A percentile compares a stretch with the other conserved stretches of the same genome.
Evolutionary conservation across 352 stramenopile genomes (phyloP).

Genomic region (Pythium dissimile): DNA sequence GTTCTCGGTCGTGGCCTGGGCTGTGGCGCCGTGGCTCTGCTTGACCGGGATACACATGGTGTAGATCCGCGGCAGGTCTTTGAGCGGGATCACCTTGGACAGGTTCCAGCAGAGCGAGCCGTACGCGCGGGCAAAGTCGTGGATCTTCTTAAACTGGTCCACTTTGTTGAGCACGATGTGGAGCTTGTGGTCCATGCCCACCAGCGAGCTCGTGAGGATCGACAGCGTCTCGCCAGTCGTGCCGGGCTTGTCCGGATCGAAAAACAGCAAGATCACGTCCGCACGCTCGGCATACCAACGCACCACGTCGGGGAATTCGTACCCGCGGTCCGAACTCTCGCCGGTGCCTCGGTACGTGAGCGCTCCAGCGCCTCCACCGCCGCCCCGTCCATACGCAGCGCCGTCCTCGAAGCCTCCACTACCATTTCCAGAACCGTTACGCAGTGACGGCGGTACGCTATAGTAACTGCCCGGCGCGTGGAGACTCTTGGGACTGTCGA

Average conservation of each 20-base stretch:
- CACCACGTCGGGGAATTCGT: conserved; percentile 97
- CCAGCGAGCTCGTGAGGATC: conserved; percentile 95
- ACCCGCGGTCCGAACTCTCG: conserved; percentile 86
- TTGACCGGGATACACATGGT: conserved; percentile 98
- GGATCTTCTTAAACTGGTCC: conserved; percentile 97
- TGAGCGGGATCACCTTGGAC: conserved; percentile 97
- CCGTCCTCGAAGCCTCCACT: conserved; percentile 13
- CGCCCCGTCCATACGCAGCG: not conserved
- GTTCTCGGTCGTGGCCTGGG: conserved; percentile 45
- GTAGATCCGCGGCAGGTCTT: conserved; percentile 99
- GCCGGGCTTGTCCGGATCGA: conserved; percentile 99
- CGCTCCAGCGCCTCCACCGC: conserved; percentile 1
- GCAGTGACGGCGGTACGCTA: conserved; percentile 29
- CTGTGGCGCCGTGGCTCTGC: conserved; percentile 42
- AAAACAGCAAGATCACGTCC: conserved; percentile 99
- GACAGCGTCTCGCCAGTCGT: conserved; percentile 99
- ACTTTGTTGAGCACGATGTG: conserved; percentile 99
- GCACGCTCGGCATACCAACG: conserved; percentile 98
- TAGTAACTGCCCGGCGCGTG: conserved; percentile 55
- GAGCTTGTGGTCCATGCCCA: conserved; percentile 99
- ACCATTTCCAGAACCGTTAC: conserved; percentile 11
- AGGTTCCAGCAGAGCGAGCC: conserved; percentile 99
- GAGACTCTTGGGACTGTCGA: conserved; percentile 92
- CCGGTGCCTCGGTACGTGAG: conserved; percentile 41
- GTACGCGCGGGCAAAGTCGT: conserved; percentile 99